Base-by-base conservation (phyloP, 768 basidiomycete genomes). In the Grammothele lineata region DNA sequence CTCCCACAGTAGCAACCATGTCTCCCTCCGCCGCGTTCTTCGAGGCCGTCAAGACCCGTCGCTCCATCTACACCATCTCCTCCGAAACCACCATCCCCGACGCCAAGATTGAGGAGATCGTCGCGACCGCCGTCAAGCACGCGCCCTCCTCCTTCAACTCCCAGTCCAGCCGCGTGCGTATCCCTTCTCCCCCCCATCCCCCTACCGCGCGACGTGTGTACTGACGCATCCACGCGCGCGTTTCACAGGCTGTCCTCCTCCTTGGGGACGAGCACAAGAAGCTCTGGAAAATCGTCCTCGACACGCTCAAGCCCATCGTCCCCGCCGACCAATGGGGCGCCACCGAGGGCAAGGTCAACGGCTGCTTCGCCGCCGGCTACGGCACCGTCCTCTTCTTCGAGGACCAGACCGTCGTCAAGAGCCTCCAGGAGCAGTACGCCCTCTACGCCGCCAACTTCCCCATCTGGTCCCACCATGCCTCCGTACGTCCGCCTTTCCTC, bases 311-410 rank as follows among this genome's bases (percentile, higher is more conserved):
- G 40, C 45, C 37, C 32, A 47, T 57, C 44, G 56, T 54, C 25
- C 56, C 56, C 24, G 48, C 48, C 6, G 52, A 51, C 26, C 49
- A 54, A 48, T 49, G 49, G 45, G 34, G 51, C 37, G 33, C 51
- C 17, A 57, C 56, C 17, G 52, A 51, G 44, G 36, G 26, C 35
- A 53, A 48, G 47, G 40, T 57, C 50, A 40, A 43, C 27, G 37
- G 47, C 43, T 30, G 27, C 14, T 57, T 57, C 47, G 50, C 47
- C 39, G 47, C 39, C 47, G 56, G 56, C 47, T 45, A 54, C 52
- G 56, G 56, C 56, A 54, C 52, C 42, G 47, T 57, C 40, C 56
- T 57, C 47, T 57, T 57, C 47, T 57, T 57, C 52, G 56, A 57
- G 52, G 56, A 57, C 49, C 39, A 51, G 47, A 37, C 23, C 8